phyloP scores from a whole-genome alignment of 2,329 filamentous ascomycete genomes.

The Ceratocystis cubensis region DNA sequence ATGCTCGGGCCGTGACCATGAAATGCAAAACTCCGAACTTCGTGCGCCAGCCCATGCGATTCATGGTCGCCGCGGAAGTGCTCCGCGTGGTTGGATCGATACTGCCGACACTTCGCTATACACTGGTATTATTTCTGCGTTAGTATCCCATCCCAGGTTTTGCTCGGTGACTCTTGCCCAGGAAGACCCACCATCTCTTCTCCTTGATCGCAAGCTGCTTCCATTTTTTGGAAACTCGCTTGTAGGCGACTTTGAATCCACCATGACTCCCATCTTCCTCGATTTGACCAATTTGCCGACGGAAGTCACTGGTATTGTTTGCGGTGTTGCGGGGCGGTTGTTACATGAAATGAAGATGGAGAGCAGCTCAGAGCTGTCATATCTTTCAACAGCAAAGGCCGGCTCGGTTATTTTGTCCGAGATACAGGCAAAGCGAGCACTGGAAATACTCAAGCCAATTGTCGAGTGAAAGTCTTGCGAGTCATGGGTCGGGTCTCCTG shows the following conservation, averaged over 20 bases:
- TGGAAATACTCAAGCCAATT: constrained; percentile 53
- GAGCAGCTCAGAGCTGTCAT: constrained; percentile 64
- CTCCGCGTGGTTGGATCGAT: constrained; percentile 40
- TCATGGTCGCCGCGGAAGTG: constrained; percentile 22
- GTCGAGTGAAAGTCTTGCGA: constrained; percentile 28
- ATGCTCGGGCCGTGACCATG: constrained; percentile 54
- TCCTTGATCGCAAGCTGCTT: constrained; percentile 57
- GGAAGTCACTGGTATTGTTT: constrained; percentile 88
- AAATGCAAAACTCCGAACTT: constrained; percentile 20
- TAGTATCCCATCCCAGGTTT: constrained; percentile 53
- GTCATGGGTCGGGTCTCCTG: neutral
- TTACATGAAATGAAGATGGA: constrained; percentile 54
- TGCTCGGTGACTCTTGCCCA: constrained; percentile 61
- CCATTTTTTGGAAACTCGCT: constrained; percentile 58
- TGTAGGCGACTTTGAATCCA: constrained; percentile 59
- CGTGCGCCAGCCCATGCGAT: constrained; percentile 26
- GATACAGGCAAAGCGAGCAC: constrained; percentile 33
- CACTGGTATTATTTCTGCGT: constrained; percentile 47
- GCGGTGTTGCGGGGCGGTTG: constrained; percentile 74
- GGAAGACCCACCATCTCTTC: constrained; percentile 59
- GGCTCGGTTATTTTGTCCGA: constrained; percentile 72
- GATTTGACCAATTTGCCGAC: constrained; percentile 69
- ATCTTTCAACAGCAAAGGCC: constrained; percentile 75
- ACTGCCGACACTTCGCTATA: constrained; percentile 52
- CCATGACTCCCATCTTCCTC: constrained; percentile 73